Evolutionary conservation across 495 filamentous ascomycete species (phyloP), one percentile per base, ranked within the genome.

Genomic region (Neurospora pannonica): DNA sequence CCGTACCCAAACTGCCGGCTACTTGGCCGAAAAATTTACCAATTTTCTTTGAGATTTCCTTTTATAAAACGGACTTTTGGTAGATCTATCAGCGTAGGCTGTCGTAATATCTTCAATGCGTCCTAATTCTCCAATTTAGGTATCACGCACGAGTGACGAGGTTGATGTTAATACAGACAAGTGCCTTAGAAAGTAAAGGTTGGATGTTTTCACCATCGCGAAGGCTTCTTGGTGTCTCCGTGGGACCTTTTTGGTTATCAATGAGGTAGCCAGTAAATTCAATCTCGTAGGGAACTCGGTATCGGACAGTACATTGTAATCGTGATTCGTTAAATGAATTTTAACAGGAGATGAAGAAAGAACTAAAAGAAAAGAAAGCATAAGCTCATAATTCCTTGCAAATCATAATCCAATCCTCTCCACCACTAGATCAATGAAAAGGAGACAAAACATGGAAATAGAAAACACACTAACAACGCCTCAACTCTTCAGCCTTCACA

Each of bases 91-190:
- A 4, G 0, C n/a, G n/a, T 4, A 21, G 43, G n/a, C 1, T 21
- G 1, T 0, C n/a, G 19, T 4, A 21, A 0, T 21, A 48, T 48
- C 4, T 21, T 21, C 9, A 0, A 11, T 11, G 3, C 0, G n/a
- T 48, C 4, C n/a, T 11, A 0, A 21, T 21, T 21, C 7, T 46
- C 4, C 8, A 3, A 21, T 4, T 10, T 19, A 21, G 8, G 3
- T 46, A 1, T 48, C 1, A 48, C 8, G 43, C 3, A 24, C n/a
- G 10, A 21, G 43, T 48, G 43, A 48, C 4, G n/a, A 48, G n/a
- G n/a, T 48, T 11, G 3, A 11, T 11, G n/a, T 21, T 21, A 4
- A 46, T 10, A 10, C 42, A 21, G 42, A 46, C n/a, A 21, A 9
- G n/a, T 24, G 9, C n/a, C 9, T 21, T 0, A 1, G 9, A 21